A percentile compares a stretch with the other conserved stretches of the same genome.
Conservation (phyloP, 106 monocot species). For the Posidonia australis region DNA sequence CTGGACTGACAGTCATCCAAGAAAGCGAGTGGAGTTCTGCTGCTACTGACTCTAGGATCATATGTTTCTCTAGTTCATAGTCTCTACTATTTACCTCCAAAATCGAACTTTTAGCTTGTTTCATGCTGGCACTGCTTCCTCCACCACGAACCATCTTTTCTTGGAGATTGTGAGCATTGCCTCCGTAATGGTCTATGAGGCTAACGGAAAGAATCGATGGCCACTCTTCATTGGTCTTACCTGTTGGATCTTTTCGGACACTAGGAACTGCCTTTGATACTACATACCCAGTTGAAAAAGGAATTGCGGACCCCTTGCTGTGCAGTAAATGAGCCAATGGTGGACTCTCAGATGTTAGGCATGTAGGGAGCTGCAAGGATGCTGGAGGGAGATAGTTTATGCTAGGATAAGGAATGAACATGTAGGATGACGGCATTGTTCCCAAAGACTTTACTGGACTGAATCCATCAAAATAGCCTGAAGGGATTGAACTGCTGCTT, state of each 20-base stretch:
- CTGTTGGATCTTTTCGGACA: conserved; percentile 27
- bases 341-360: conserved; percentile 84
- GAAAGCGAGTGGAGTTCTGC: conserved; percentile 82
- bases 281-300: conserved; percentile 50
- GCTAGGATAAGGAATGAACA: conserved; percentile 63
- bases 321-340: conserved; percentile 86
- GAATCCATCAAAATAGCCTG: conserved; percentile 80
- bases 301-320: conserved; percentile 84
- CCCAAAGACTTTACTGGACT: conserved; percentile 69
- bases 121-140: conserved; percentile 13
- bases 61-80: conserved; percentile 41
- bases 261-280: conserved; percentile 64
- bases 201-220: conserved; percentile 75
- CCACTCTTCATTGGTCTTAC: conserved; percentile 37
- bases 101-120: conserved; percentile 30
- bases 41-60: conserved; percentile 57
- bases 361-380: conserved; percentile 70
- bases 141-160: conserved; percentile 32
- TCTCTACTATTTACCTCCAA: conserved; percentile 33
- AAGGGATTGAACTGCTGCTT: conserved; percentile 16
- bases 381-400: conserved; percentile 45
- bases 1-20: conserved; percentile 85
- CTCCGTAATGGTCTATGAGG: conserved; percentile 80
- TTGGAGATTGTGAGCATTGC: conserved; percentile 24
- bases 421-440: conserved; percentile 43